Percentiles rank a stretch among this genome's conserved stretches.
Conservation (phyloP, 2,329 filamentous ascomycete genomes). For the Botrytis porri region DNA sequence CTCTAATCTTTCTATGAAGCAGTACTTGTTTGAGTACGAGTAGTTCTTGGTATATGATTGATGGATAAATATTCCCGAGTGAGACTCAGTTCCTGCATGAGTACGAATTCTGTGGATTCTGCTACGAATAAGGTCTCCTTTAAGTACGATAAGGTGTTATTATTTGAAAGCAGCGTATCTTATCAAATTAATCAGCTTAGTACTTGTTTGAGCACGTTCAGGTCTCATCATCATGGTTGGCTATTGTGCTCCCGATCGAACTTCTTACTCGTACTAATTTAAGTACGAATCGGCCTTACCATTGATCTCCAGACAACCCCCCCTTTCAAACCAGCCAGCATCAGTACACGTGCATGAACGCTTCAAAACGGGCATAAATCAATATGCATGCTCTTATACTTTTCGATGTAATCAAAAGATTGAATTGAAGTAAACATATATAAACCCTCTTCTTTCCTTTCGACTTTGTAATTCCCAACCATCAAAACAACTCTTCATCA, state of each 20-base stretch:
- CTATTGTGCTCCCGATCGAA: not conserved
- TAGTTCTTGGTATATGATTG: not conserved
- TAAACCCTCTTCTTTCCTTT: not conserved
- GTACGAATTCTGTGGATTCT: not conserved
- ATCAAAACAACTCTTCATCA: not conserved
- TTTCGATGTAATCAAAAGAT: not conserved
- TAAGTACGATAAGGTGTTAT: not conserved
- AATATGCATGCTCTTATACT: not conserved
- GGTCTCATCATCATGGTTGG: not conserved
- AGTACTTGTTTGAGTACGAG: not conserved
- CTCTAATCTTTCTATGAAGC: not conserved
- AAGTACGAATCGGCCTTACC: not conserved
- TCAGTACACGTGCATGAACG: too few relatives aligned
- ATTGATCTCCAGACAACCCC: not conserved
- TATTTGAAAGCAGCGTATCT: not conserved
- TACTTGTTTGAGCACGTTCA: not conserved
- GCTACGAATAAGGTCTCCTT: not conserved
- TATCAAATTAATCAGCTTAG: not conserved
- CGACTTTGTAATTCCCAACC: not conserved
- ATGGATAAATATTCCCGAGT: not conserved
- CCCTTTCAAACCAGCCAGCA: too few relatives aligned
- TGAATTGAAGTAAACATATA: not conserved
- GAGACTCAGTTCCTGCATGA: not conserved
- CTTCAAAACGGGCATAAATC: not conserved
- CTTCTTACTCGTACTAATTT: not conserved